Conservation (phyloP, 148 eudicot species). For the Rhododendron molle region DNA sequence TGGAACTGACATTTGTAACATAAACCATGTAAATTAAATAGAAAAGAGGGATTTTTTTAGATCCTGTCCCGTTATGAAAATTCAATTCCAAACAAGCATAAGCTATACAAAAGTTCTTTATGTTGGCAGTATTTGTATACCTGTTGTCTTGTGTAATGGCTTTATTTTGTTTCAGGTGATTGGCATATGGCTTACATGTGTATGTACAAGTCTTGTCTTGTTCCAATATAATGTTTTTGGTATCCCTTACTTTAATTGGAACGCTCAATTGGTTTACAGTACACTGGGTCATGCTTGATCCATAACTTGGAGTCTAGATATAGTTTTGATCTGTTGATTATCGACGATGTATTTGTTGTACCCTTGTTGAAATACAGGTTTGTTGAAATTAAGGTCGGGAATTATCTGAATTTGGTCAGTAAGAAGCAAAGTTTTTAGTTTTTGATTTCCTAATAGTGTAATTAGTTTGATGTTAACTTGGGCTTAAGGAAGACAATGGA, state of each 20-base stretch:
- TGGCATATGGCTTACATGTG: slow-evolving; percentile 98
- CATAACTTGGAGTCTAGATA: background rate
- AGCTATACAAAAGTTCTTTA: background rate
- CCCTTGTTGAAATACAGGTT: background rate
- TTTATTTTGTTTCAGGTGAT: slow-evolving; percentile 57
- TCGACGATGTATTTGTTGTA: background rate
- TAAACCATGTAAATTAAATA: background rate
- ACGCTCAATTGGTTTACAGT: background rate
- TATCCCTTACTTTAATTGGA: background rate
- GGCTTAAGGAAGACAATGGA: too few species aligned
- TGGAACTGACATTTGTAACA: background rate
- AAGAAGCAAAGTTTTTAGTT: too few species aligned
- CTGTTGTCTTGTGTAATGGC: background rate
- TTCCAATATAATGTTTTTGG: slow-evolving; percentile 34
- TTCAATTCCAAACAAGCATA: background rate
- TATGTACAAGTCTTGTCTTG: slow-evolving; percentile 63
- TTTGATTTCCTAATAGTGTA: too few species aligned
- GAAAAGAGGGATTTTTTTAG: background rate
- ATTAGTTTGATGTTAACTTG: too few species aligned
- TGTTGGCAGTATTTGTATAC: background rate
- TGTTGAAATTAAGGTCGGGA: background rate
- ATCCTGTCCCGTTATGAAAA: background rate
- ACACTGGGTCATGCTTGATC: background rate
- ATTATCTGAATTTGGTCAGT: too few species aligned
- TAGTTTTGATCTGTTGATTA: background rate